phyloP scores from a whole-genome alignment of 176 grass and related monocot species.

The Cenchrus fungigraminus region DNA sequence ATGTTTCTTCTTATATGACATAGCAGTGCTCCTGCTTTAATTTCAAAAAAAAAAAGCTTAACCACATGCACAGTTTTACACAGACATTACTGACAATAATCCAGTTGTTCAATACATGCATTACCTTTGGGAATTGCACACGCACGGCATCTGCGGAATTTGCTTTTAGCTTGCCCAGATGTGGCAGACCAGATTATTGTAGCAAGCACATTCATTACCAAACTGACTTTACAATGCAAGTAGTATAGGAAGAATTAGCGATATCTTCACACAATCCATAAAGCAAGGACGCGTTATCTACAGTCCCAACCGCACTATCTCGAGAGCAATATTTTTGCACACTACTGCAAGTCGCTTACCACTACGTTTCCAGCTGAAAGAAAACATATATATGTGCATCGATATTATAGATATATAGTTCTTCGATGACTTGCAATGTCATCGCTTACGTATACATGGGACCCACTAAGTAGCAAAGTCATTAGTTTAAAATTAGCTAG shows the following conservation, averaged over 20 bases:
- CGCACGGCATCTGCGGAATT: not conserved
- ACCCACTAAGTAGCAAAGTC: not conserved
- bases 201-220: not conserved
- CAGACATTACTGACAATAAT: too few relatives aligned
- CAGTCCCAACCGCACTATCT: not conserved
- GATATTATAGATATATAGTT: not conserved
- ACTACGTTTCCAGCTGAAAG: not conserved
- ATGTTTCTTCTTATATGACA: too few relatives aligned
- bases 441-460: not conserved
- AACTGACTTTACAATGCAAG: not conserved
- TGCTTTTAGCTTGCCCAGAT: not conserved
- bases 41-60: too few relatives aligned
- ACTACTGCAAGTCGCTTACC: not conserved
- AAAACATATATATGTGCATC: not conserved
- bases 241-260: not conserved
- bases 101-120: not conserved
- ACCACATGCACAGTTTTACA: too few relatives aligned
- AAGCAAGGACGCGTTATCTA: not conserved
- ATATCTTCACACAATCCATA: not conserved
- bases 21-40: too few relatives aligned
- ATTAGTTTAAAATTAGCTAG: not conserved
- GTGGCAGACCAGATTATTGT: constrained; percentile 7
- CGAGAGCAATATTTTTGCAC: not conserved
- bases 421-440: not conserved
- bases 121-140: not conserved